Conservation (phyloP, 805 yeast genomes). For the Cyberlindnera xylosilytica region DNA sequence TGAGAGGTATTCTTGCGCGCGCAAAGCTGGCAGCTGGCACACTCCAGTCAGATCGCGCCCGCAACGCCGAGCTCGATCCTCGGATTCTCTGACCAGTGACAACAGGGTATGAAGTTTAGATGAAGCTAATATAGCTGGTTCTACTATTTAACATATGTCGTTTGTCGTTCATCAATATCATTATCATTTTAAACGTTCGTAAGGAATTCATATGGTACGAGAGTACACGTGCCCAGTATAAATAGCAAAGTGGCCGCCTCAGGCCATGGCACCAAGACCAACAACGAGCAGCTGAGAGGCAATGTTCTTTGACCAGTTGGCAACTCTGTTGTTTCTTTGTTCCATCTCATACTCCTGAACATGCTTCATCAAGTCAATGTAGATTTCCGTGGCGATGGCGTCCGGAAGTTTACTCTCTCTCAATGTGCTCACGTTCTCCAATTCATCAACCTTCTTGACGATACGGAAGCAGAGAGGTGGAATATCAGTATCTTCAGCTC, state of each 20-base stretch:
- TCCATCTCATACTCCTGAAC: slow-evolving; percentile 51
- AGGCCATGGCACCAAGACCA: slow-evolving; percentile 58
- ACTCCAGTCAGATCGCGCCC: too few relatives aligned
- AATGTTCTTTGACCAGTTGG: slow-evolving; percentile 55
- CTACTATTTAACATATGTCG: too few relatives aligned
- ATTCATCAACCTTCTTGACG: slow-evolving; percentile 42
- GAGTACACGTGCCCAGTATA: too few relatives aligned
- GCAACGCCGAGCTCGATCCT: too few relatives aligned
- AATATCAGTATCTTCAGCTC: slow-evolving; percentile 26
- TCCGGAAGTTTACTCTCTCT: slow-evolving; percentile 47
- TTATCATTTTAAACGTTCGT: not conserved
- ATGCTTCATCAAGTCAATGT: slow-evolving; percentile 52
- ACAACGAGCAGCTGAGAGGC: slow-evolving; percentile 56
- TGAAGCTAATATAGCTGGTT: too few relatives aligned
- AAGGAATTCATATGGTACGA: too few relatives aligned
- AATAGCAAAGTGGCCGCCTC: too few relatives aligned
- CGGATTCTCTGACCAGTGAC: too few relatives aligned
- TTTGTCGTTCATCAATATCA: too few relatives aligned
- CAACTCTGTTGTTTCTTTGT: slow-evolving; percentile 42
- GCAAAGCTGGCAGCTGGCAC: too few relatives aligned
- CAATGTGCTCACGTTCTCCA: slow-evolving; percentile 37
- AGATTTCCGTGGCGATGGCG: slow-evolving; percentile 50
- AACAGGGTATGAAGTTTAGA: too few relatives aligned
- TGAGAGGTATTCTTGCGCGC: too few relatives aligned
- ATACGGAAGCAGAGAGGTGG: slow-evolving; percentile 38